Evolutionary conservation across 2,329 filamentous ascomycete species (phyloP).

Genomic region (Fusarium lateritium): DNA sequence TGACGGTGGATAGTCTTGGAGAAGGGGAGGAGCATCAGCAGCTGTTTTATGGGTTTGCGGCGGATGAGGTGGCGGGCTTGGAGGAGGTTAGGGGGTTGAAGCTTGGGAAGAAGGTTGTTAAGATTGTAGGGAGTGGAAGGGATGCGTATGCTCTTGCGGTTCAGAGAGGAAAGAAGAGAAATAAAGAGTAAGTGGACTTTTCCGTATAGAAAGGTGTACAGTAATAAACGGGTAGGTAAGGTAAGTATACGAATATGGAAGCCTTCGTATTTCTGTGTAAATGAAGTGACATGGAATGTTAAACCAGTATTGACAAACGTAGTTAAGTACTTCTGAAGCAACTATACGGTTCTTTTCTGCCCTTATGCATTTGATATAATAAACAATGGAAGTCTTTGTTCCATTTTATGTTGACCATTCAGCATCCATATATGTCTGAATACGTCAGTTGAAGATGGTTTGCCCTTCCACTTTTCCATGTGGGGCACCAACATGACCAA

Average conservation of each 20-base stretch:
- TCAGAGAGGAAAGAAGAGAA: constrained; percentile 4
- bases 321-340: not conserved
- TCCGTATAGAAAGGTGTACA: not conserved
- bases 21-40: constrained; percentile 11
- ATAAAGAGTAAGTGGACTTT: too few species aligned
- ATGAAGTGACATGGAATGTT: not conserved
- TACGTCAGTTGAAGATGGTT: constrained; percentile 28
- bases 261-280: not conserved
- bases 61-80: constrained; percentile 27
- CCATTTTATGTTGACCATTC: not conserved
- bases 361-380: not conserved
- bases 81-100: constrained; percentile 3
- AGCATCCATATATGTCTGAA: not conserved
- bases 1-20: constrained; percentile 14
- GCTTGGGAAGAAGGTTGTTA: constrained; percentile 20
- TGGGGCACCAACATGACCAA: constrained; percentile 31
- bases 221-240: not conserved
- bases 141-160: constrained; percentile 9
- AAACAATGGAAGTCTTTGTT: not conserved
- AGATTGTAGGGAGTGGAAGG: constrained; percentile 2
- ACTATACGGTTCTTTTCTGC: not conserved
- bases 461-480: constrained; percentile 39
- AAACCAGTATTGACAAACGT: not conserved
- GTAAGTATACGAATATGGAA: not conserved
- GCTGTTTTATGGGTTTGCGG: constrained; percentile 30